Evolutionary conservation across 2,329 filamentous ascomycete species (phyloP), one percentile per base, ranked within the genome.

Genomic region (Fusarium incarnatum): DNA sequence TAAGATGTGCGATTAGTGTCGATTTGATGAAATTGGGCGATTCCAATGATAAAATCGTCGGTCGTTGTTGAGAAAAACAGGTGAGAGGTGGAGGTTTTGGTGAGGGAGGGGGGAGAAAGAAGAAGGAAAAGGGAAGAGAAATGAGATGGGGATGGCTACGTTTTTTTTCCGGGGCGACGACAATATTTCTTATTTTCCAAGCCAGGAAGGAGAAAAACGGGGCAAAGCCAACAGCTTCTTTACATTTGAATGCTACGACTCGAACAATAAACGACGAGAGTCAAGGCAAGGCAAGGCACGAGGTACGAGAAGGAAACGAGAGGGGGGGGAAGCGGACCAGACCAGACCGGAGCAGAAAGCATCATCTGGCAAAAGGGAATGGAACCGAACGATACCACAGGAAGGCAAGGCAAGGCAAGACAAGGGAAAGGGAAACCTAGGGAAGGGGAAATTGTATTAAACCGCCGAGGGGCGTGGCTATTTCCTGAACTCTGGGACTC

Each of bases 131-230:
- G 65, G 72, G 67, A 73, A 65, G 70, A 69, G 62, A 73, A 64
- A 73, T 67, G 73, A 73, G 71, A 80, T 81, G 82, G 84, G 82
- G 83, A 86, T 85, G 82, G 81, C 81, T 84, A 82, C 82, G 79
- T 81, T 83, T 84, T 85, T 58, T 83, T 75, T 84, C 81, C 71
- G 62, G 81, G 77, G 77, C 78, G 74, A 74, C 70, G 79, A 79
- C 78, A 80, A 79, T 73, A 79, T 81, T 81, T 80, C 80, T 82
- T 80, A 79, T 81, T 80, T 81, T 80, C 80, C 78, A 79, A 77
- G 52, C 60, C 79, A 77, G 73, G 73, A 75, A 77, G 64, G 76
- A 78, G 78, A 84, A 85, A 85, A 85, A 81, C 81, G 83, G 83
- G 83, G 82, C 83, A 74, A 41, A 53, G 52, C 68, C 68, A 73